Conservation (phyloP, 1,139 yeast genomes). For the Arxiozyma heterogenica region DNA sequence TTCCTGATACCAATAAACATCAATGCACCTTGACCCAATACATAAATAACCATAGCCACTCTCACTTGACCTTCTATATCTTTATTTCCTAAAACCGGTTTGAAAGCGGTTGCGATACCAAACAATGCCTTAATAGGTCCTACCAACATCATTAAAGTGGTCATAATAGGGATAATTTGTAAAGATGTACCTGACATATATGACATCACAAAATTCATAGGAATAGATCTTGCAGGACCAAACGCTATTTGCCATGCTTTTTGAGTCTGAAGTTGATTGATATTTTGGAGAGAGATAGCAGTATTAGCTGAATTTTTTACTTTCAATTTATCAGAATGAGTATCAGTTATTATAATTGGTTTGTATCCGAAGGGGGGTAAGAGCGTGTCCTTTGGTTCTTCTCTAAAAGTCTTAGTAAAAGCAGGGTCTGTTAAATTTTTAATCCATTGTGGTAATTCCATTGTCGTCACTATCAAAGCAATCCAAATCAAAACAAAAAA, state of each 20-base stretch:
- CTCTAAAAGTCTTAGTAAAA: not conserved
- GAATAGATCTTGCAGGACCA: constrained; percentile 76
- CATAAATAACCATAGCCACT: constrained; percentile 39
- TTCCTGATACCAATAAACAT: constrained; percentile 79
- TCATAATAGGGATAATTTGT: constrained; percentile 84
- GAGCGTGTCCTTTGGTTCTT: constrained; percentile 10
- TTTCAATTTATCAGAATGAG: not conserved
- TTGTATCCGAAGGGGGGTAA: constrained; percentile 24
- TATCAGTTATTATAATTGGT: constrained; percentile 4
- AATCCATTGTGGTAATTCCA: constrained; percentile 1
- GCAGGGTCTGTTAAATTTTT: not conserved
- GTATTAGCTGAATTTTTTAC: constrained; percentile 6
- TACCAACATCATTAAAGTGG: constrained; percentile 76
- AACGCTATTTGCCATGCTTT: constrained; percentile 85
- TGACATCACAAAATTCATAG: constrained; percentile 84
- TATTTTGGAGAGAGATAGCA: constrained; percentile 10
- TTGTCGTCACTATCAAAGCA: not conserved
- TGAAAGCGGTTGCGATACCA: constrained; percentile 41
- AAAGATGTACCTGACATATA: constrained; percentile 90
- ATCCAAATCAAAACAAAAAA: not conserved
- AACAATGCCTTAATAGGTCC: constrained; percentile 70
- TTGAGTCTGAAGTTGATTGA: constrained; percentile 41
- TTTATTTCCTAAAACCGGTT: constrained; percentile 32
- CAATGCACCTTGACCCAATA: constrained; percentile 54
- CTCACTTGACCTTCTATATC: constrained; percentile 38